Percentiles rank a stretch among this genome's conserved stretches.
phyloP scores from a whole-genome alignment of 2,329 filamentous ascomycete species.

The Colletotrichum paranaense region DNA sequence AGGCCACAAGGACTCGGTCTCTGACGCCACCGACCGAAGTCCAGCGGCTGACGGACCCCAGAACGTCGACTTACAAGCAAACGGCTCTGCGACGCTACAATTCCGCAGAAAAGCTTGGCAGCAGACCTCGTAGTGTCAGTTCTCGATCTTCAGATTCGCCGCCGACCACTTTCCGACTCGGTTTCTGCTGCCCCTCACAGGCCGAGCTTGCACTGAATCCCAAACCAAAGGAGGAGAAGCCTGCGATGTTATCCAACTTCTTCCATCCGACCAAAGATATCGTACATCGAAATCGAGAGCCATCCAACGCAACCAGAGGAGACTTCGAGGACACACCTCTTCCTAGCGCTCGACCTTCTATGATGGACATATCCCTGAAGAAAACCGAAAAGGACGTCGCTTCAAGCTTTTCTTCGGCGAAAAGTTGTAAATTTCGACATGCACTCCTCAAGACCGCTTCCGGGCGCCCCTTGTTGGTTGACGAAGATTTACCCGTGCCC shows the following conservation, averaged over 20 bases:
- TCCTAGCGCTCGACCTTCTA: constrained; percentile 44
- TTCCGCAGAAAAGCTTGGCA: constrained; percentile 12
- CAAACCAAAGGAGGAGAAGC: not conserved
- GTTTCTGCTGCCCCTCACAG: constrained; percentile 1
- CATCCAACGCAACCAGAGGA: constrained; percentile 26
- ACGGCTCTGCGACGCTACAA: constrained; percentile 16
- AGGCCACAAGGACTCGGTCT: constrained; percentile 13
- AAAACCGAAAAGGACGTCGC: constrained; percentile 9
- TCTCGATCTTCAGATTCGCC: not conserved
- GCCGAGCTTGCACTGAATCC: not conserved
- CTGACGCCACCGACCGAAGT: constrained; percentile 29
- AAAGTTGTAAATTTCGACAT: constrained; percentile 34
- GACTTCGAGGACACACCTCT: constrained; percentile 48
- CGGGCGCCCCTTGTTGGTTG: constrained; percentile 34
- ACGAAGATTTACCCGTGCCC: constrained; percentile 38
- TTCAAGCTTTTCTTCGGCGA: constrained; percentile 19
- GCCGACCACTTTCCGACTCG: not conserved
- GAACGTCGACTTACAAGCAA: constrained; percentile 6
- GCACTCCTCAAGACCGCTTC: constrained; percentile 40
- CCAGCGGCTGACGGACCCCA: constrained; percentile 21
- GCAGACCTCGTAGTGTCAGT: not conserved
- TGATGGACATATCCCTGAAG: constrained; percentile 38
- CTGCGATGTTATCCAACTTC: constrained; percentile 29
- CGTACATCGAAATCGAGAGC: not conserved
- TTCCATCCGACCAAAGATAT: constrained; percentile 27